Evolutionary conservation across 768 basidiomycete species (phyloP), one percentile per base, ranked within the genome.

Genomic region (Pisolithus marmoratus): DNA sequence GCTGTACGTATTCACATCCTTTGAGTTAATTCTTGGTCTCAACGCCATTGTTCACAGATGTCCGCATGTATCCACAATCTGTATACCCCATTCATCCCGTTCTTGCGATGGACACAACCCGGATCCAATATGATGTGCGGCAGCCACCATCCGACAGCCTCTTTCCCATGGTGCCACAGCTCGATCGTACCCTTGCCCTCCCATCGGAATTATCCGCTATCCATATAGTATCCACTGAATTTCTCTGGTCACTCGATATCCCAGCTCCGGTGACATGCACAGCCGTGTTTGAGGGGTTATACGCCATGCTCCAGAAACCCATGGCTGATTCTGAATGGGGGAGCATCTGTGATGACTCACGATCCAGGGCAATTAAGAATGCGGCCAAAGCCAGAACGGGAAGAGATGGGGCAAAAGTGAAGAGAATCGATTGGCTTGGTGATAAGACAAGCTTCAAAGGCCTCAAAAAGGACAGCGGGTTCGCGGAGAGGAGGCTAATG

Each of bases 301-400:
- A 80, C 51, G 56, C 65, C 4, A 58, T 63, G 44, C 67, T 88
- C 26, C 80, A 85, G 46, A 68, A 78, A 46, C 74, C 72, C 6
- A 70, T 88, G n/a, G 74, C 55, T 2, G 83, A 87, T 53, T 83
- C 83, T 4, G 86, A 87, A 59, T 87, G 85, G 84, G 83, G 80
- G 0, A 65, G 82, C 42, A 68, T 79, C 15, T 60, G 74, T 6
- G 75, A 81, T 44, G 73, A 73, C 63, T 71, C 73, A 52, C 62
- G 60, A 53, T 69, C 63, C 49, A 75, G 76, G 56, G 55, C 56
- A n/a, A 72, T 84, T 14, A 75, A 81, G 58, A 74, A 68, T 46
- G 75, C 82, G 2, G 75, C 73, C 48, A 80, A 76, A 66, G 75
- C 72, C 52, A 69, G 84, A 50, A 51, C 65, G 6, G 74, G 75